Conservation (phyloP, 805 yeast species). For the Myxozyma mucilagina region DNA sequence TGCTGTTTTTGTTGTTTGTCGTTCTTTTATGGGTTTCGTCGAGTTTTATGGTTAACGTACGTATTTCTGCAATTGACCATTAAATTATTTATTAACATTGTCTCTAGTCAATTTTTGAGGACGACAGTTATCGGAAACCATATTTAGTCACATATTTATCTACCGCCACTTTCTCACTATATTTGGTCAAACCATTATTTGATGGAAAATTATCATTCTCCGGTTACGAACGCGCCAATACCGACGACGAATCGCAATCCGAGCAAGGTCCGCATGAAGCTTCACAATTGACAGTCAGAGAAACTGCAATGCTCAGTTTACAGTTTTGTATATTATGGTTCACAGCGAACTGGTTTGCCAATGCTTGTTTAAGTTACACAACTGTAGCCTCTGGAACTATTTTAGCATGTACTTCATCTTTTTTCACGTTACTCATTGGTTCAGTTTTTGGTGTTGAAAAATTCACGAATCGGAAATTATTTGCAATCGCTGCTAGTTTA, state of each 20-base stretch:
- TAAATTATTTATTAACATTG: neutral
- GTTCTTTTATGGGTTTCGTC: conserved; percentile 73
- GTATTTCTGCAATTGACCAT: neutral
- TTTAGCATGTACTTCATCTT: conserved; percentile 85
- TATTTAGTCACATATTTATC: conserved; percentile 89
- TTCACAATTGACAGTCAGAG: conserved; percentile 41
- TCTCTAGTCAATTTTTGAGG: conserved; percentile 54
- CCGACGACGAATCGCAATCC: neutral
- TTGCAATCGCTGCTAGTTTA: conserved; percentile 71
- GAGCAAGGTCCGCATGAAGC: too few relatives aligned
- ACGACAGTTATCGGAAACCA: conserved; percentile 76
- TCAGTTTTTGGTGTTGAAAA: conserved; percentile 67
- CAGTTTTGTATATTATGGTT: conserved; percentile 91
- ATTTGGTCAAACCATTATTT: conserved; percentile 61
- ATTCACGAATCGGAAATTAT: conserved; percentile 62
- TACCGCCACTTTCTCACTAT: conserved; percentile 79
- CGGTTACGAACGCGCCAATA: neutral
- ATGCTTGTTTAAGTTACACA: conserved; percentile 83
- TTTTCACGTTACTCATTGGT: conserved; percentile 87
- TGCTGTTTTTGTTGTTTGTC: conserved; percentile 19
- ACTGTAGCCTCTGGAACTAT: conserved; percentile 94
- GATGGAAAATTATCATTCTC: conserved; percentile 13
- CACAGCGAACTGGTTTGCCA: conserved; percentile 81
- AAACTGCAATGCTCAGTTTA: conserved; percentile 71
- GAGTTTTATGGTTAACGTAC: conserved; percentile 76